Evolutionary conservation across 495 filamentous ascomycete genomes (phyloP).

Genomic region (Neurospora tetrasperma): DNA sequence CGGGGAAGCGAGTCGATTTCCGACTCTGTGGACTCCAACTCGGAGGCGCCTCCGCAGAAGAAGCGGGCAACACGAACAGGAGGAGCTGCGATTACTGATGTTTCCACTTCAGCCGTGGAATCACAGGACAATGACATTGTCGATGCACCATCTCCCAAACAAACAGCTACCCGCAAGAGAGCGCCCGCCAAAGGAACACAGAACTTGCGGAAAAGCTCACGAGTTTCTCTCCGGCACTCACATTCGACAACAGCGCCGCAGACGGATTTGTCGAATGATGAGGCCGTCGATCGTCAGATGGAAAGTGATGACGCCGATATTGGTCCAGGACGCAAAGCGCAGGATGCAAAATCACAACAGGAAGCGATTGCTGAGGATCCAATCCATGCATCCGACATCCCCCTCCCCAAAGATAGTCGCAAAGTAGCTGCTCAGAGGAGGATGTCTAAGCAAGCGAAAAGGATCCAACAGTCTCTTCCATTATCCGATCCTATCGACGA

Average conservation of each 20-base stretch:
- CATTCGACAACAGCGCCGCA: conserved; percentile 29
- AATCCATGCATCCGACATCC: background rate
- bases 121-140: conserved; percentile 27
- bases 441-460: conserved; percentile 36
- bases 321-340: conserved; percentile 32
- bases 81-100: conserved; percentile 17
- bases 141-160: conserved; percentile 18
- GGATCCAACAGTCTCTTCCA: conserved; percentile 23
- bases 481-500: conserved; percentile 13
- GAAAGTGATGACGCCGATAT: conserved; percentile 37
- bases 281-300: conserved; percentile 59
- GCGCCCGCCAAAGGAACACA: conserved; percentile 27
- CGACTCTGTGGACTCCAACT: conserved; percentile 26
- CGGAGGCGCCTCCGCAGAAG: conserved; percentile 52
- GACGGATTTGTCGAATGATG: conserved; percentile 40
- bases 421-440: conserved; percentile 34
- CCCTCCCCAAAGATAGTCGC: conserved; percentile 35
- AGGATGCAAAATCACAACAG: conserved; percentile 25
- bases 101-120: conserved; percentile 10
- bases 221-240: conserved; percentile 33
- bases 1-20: conserved; percentile 52
- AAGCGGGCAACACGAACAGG: conserved; percentile 51
- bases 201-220: conserved; percentile 43
- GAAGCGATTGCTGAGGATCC: conserved; percentile 25
- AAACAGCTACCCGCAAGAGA: conserved; percentile 23